Conservation (phyloP, 2,329 filamentous ascomycete genomes). For the Rhynchosporium secalis region DNA sequence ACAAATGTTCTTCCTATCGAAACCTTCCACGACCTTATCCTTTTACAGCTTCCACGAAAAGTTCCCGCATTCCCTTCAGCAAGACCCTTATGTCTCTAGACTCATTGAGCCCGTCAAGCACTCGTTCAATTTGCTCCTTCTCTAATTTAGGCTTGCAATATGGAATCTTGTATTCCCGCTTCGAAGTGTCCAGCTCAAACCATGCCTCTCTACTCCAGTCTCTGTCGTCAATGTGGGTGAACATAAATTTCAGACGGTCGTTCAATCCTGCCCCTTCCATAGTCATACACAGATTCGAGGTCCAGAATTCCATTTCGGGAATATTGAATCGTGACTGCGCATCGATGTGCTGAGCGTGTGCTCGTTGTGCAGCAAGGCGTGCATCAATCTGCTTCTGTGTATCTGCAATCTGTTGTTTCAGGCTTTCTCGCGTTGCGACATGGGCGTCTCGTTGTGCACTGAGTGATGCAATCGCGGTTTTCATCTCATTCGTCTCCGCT, state of each 20-base stretch:
- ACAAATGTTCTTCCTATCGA: background rate
- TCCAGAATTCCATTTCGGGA: conserved; percentile 95
- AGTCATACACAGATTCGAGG: conserved; percentile 80
- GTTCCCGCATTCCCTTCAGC: conserved; percentile 78
- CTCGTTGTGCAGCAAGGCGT: conserved; percentile 68
- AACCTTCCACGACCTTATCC: conserved; percentile 17
- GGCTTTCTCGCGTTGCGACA: conserved; percentile 54
- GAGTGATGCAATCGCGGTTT: conserved; percentile 59
- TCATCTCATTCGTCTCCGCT: conserved; percentile 75
- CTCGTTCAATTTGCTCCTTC: conserved; percentile 71
- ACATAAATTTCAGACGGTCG: conserved; percentile 87
- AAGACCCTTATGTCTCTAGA: conserved; percentile 69
- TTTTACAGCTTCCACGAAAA: conserved; percentile 69
- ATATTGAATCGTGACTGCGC: conserved; percentile 85
- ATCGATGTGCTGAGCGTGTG: conserved; percentile 73
- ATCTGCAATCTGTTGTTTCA: conserved; percentile 63
- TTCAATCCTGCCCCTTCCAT: conserved; percentile 87
- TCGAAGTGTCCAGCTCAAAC: conserved; percentile 85
- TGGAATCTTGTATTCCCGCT: conserved; percentile 80
- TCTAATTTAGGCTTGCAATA: conserved; percentile 82
- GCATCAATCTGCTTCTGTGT: conserved; percentile 70
- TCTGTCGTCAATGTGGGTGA: conserved; percentile 80
- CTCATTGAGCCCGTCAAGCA: conserved; percentile 81
- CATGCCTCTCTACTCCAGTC: conserved; percentile 88
- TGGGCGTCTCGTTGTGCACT: conserved; percentile 61